Evolutionary conservation across 2,329 filamentous ascomycete species (phyloP), one percentile per base, ranked within the genome.

Genomic region (Xylariaceae sp.): DNA sequence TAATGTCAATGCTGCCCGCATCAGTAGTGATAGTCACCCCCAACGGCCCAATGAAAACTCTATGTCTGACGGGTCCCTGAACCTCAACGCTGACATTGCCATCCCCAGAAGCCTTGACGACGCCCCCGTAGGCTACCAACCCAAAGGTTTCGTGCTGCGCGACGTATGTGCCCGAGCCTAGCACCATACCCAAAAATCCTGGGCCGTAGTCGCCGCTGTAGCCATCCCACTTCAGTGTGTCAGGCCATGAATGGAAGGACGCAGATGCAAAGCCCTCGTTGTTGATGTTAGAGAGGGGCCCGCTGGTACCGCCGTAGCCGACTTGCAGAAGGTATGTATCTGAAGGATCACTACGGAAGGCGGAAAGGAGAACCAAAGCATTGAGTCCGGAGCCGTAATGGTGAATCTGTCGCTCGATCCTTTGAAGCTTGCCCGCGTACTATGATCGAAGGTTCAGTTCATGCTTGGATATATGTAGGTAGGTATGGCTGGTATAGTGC

Each of bases 351-450:
- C 64, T 53, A 28, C 74, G 71, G 57, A 73, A 81, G 3, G 70
- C 64, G 2, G 67, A 66, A 3, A 81, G 68, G 2, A 79, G 61
- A 1, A 76, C 74, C 0, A 78, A 66, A 0, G 76, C 67, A 54
- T 81, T 81, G 4, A 81, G 70, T 0, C 67, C 73, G 0, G 75
- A 79, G 15, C 77, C 77, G 49, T 81, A 82, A 57, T 82, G 78
- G 50, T 82, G 78, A 43, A 80, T 71, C 56, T 77, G 73, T 3
- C 69, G 65, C 51, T 72, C 69, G 19, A 69, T 69, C 9, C 64
- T 57, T 4, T 53, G 39, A 4, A 71, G 60, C 44, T 72, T 72
- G 18, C 65, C 68, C 7, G 56, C 66, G 40, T 71, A 71, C 37
- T 43, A 31, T 17, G 35, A 29, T 42, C n/a, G n/a, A n/a, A n/a